Base-by-base conservation (phyloP, 257 asterid genomes). In the Vinca minor region DNA sequence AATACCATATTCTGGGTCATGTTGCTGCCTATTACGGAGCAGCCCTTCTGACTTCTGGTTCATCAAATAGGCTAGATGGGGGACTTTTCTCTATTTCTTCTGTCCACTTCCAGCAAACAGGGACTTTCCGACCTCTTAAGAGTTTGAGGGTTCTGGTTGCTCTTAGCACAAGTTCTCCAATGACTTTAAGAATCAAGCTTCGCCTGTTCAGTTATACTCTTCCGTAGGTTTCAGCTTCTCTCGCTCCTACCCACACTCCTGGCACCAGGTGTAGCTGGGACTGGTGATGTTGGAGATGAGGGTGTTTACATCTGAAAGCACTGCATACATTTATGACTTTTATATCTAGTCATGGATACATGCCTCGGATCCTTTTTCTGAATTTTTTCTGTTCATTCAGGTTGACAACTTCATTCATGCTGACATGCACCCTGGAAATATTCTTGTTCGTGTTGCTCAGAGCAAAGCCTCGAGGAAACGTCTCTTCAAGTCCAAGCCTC, bases 351-450 rank as follows among this genome's bases (percentile, higher is more conserved):
- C 38, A 34, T 34, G 38, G 38, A 7, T 34, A 17, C 2, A 46
- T 18, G 53, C 11, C 7, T 26, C 14, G 39, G 13, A 36, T 69
- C 50, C 34, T 25, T 9, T 71, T 71, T 59, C 32, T 63, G 55
- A 68, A 17, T 26, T 12, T 42, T 23, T 64, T 35, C 59, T 36
- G 48, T 34, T 35, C 15, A 67, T 60, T 59, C 70, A 78, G 83
- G 83, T 78, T 29, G 83, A 78, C 73, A 78, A 78, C 68, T 78
- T 78, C 70, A 65, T 78, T 60, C 83, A 78, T 68, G 83, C 79
- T 39, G 83, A 78, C 73, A 74, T 78, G 83, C 83, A 78, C 71
- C 83, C 79, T 60, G 83, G 83, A 48, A 78, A 74, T 63, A 78
- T 78, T 39, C 83, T 78, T 67, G 83, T 78, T 53, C 73, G 83